These are phyloP conservation scores for Cylindrotheca fusiformis DNA, from an alignment of 108 stramenopile genomes.

Conservation along the genomic window DNA sequence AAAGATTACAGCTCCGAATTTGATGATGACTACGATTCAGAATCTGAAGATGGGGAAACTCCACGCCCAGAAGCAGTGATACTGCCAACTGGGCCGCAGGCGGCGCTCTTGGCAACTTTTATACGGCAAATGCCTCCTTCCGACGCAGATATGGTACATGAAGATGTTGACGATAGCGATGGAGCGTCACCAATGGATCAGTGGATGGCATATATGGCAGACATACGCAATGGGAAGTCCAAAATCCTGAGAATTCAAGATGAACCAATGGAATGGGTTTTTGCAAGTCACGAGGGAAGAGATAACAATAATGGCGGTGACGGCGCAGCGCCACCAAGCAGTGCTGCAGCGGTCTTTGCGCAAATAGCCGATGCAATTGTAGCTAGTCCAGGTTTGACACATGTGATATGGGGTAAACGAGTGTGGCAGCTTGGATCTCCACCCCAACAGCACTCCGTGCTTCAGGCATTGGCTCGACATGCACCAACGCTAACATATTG, in stretches of 20 bases:
- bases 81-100: not conserved
- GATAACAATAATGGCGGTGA: too few relatives aligned
- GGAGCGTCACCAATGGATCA: not conserved
- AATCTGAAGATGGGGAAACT: not conserved
- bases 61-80: not conserved
- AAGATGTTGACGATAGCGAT: not conserved
- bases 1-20: not conserved
- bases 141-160: not conserved
- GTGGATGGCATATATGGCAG: not conserved
- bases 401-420: not conserved
- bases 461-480: constrained; percentile 1
- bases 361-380: not conserved
- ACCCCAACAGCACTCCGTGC: not conserved
- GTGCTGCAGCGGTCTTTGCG: not conserved
- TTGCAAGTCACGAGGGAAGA: too few relatives aligned
- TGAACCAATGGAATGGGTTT: not conserved
- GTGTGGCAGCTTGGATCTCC: not conserved
- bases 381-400: not conserved
- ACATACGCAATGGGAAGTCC: not conserved
- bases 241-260: not conserved
- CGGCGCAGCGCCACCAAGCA: not conserved
- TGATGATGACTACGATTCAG: not conserved
- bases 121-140: not conserved
- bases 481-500: constrained; percentile 15
- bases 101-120: not conserved